Evolutionary conservation across 305 asterid genomes (phyloP).

Genomic region (Solanum aculeatissimum): DNA sequence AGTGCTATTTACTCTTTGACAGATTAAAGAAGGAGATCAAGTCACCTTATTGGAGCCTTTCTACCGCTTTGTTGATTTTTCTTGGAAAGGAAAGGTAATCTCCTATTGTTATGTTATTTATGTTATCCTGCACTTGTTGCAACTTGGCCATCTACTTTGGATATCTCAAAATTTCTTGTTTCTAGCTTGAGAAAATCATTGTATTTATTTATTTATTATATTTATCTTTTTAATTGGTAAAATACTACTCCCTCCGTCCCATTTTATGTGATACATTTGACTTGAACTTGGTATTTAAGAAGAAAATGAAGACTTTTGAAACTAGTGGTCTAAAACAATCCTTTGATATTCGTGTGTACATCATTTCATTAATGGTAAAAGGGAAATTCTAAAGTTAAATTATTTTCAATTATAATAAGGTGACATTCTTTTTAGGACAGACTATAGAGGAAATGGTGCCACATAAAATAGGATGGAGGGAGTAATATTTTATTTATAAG

Average conservation of each 20-base stretch:
- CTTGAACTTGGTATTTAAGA: too few species aligned
- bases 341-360: too few species aligned
- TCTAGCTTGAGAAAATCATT: not conserved
- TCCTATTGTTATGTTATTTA: not conserved
- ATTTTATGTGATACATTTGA: too few species aligned
- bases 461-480: too few species aligned
- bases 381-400: too few species aligned
- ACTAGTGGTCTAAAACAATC: too few species aligned
- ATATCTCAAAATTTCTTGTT: not conserved
- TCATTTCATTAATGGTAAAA: too few species aligned
- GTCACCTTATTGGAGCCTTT: constrained; percentile 67
- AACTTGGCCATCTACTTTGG: not conserved
- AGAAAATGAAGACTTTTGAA: too few species aligned
- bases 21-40: constrained; percentile 87
- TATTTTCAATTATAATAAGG: too few species aligned
- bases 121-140: not conserved
- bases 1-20: constrained; percentile 5
- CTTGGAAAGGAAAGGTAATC: constrained; percentile 79
- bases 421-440: too few species aligned
- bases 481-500: not conserved
- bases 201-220: not conserved
- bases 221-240: not conserved
- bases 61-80: constrained; percentile 44
- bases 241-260: not conserved
- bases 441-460: too few species aligned